phyloP scores from a whole-genome alignment of 768 basidiomycete species.

The Suillus luteus region DNA sequence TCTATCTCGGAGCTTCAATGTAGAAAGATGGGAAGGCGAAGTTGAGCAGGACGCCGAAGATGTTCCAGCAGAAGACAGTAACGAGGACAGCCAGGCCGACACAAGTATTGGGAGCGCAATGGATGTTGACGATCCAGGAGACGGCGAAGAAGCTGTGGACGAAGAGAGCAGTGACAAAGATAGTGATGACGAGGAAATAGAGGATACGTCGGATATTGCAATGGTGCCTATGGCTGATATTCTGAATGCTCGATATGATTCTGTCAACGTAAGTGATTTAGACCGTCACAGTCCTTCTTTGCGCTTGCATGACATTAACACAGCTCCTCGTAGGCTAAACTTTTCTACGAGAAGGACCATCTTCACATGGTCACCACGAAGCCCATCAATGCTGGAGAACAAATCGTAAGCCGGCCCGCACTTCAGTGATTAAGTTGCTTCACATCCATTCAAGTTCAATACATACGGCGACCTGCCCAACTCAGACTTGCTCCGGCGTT shows the following conservation, averaged over 20 bases:
- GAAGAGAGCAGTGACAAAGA: constrained; percentile 45
- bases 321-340: constrained; percentile 58
- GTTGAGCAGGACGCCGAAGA: constrained; percentile 23
- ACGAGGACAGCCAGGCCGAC: constrained; percentile 32
- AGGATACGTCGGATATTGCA: constrained; percentile 65
- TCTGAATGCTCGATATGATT: constrained; percentile 84
- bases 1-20: constrained; percentile 88
- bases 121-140: constrained; percentile 31
- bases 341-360: constrained; percentile 74
- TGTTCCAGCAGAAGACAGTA: constrained; percentile 40
- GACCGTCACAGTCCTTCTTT: background rate
- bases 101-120: constrained; percentile 26
- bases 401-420: constrained; percentile 66
- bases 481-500: constrained; percentile 88
- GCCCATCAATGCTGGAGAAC: constrained; percentile 72
- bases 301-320: constrained; percentile 11
- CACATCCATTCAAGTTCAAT: constrained; percentile 65
- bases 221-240: constrained; percentile 99
- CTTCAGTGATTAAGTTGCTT: background rate
- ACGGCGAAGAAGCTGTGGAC: constrained; percentile 21
- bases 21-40: constrained; percentile 56
- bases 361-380: constrained; percentile 84
- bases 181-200: constrained; percentile 49
- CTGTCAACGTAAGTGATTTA: constrained; percentile 69
- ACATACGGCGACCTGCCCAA: constrained; percentile 95